A percentile compares a stretch with the other conserved stretches of the same genome.
Conservation (phyloP, 331 rosid species). For the Spiraea crenata region DNA sequence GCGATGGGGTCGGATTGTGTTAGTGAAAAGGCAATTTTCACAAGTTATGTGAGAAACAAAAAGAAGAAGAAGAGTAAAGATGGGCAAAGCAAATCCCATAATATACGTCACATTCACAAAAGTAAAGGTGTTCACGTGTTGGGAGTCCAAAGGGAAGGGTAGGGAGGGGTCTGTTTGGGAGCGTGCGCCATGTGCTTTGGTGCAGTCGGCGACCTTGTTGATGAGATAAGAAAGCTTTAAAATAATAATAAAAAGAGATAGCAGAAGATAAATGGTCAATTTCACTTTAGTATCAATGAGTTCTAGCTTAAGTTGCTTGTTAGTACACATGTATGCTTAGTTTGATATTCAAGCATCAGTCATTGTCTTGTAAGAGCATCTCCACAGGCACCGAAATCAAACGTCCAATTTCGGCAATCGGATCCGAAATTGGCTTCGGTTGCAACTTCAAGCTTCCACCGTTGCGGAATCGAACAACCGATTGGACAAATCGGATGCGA, state of each 20-base stretch:
- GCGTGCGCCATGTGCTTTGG: constrained; percentile 81
- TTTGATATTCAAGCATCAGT: no score
- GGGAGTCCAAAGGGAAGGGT: constrained; percentile 9
- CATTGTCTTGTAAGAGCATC: no score
- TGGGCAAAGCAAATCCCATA: constrained; percentile 18
- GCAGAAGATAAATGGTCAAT: no score
- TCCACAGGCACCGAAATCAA: no score
- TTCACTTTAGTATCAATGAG: no score
- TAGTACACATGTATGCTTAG: no score
- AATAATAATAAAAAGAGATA: not conserved
- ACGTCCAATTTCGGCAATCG: no score
- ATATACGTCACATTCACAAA: constrained; percentile 28
- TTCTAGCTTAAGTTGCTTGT: no score
- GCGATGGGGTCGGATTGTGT: not conserved
- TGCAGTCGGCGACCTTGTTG: constrained; percentile 51
- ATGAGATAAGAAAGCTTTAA: constrained; percentile 40
- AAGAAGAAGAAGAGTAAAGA: not conserved
- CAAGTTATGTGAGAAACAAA: not conserved
- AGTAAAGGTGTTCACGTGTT: constrained; percentile 61
- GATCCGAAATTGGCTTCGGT: no score
- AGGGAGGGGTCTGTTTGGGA: constrained; percentile 31
- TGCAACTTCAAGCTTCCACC: no score
- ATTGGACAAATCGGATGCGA: no score
- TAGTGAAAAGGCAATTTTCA: constrained; percentile 5
- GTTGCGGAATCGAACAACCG: no score